phyloP scores from a whole-genome alignment of 257 asterid genomes.

The Solanum etuberosum region DNA sequence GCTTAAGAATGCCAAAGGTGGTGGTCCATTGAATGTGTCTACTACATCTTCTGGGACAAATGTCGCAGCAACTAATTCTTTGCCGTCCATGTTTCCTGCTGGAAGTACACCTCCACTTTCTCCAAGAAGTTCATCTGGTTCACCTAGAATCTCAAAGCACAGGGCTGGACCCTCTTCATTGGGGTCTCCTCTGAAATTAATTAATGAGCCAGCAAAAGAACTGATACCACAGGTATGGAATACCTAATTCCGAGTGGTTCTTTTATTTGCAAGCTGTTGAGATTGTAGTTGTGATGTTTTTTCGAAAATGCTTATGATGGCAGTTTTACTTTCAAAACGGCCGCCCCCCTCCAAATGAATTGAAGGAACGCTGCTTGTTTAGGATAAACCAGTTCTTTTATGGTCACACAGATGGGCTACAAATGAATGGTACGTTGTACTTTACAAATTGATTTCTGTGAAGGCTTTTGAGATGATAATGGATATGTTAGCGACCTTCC shows the following conservation, averaged over 20 bases:
- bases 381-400: constrained; percentile 93
- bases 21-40: constrained; percentile 56
- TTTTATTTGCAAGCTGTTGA: neutral
- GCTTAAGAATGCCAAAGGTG: constrained; percentile 75
- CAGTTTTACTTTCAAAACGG: constrained; percentile 96
- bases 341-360: constrained; percentile 83
- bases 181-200: constrained; percentile 75
- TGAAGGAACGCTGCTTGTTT: constrained; percentile 87
- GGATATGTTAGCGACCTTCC: neutral
- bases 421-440: constrained; percentile 64
- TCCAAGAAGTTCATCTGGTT: constrained; percentile 94
- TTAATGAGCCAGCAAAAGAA: constrained; percentile 85
- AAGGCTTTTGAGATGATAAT: neutral
- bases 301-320: constrained; percentile 15
- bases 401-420: constrained; percentile 87
- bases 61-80: constrained; percentile 53
- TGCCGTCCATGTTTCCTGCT: constrained; percentile 97
- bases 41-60: constrained; percentile 51
- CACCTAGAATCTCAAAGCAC: constrained; percentile 84
- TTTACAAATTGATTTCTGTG: neutral
- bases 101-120: constrained; percentile 99
- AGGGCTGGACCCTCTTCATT: constrained; percentile 80
- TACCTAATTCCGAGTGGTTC: neutral
- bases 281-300: neutral
- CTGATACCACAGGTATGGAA: constrained; percentile 80